Percentiles rank a stretch among this genome's conserved stretches.
Evolutionary conservation across 2,329 filamentous ascomycete species (phyloP).

Genomic region (Fulvia fulva): DNA sequence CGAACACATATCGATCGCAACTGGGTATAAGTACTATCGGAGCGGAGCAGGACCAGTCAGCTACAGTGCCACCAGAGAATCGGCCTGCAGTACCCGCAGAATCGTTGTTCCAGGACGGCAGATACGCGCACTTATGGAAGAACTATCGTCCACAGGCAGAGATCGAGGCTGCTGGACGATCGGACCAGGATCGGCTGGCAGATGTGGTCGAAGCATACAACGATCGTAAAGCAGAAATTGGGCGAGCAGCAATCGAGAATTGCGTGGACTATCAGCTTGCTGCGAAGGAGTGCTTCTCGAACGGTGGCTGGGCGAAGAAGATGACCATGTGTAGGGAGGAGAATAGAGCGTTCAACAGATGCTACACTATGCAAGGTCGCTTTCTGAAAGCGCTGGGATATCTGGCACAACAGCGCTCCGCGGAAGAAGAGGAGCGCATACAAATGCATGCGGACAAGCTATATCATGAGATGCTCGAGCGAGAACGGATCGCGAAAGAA

Average conservation of each 20-base stretch:
- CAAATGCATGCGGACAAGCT: constrained; percentile 94
- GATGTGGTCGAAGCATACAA: constrained; percentile 82
- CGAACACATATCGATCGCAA: constrained; percentile 30
- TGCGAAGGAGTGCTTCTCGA: constrained; percentile 76
- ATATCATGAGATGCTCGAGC: constrained; percentile 79
- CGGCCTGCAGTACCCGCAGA: constrained; percentile 44
- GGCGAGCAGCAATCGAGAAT: constrained; percentile 82
- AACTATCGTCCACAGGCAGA: constrained; percentile 72
- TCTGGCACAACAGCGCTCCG: constrained; percentile 61
- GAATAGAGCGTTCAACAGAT: constrained; percentile 74
- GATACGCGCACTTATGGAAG: constrained; percentile 88
- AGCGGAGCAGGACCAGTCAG: constrained; percentile 17
- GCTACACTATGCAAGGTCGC: constrained; percentile 85
- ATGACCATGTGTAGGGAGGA: constrained; percentile 78
- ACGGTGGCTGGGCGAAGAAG: constrained; percentile 63
- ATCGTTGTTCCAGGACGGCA: constrained; percentile 64
- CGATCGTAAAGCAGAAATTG: constrained; percentile 72
- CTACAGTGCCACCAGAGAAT: constrained; percentile 22
- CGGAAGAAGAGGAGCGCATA: constrained; percentile 72
- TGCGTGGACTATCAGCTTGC: constrained; percentile 83
- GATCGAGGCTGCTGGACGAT: constrained; percentile 65
- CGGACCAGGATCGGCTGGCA: constrained; percentile 73
- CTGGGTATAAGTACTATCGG: constrained; percentile 24
- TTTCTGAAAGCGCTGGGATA: constrained; percentile 91
- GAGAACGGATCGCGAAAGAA: constrained; percentile 70